Evolutionary conservation across 2,329 filamentous ascomycete species (phyloP).

Genomic region (Aspergillus fischeri): DNA sequence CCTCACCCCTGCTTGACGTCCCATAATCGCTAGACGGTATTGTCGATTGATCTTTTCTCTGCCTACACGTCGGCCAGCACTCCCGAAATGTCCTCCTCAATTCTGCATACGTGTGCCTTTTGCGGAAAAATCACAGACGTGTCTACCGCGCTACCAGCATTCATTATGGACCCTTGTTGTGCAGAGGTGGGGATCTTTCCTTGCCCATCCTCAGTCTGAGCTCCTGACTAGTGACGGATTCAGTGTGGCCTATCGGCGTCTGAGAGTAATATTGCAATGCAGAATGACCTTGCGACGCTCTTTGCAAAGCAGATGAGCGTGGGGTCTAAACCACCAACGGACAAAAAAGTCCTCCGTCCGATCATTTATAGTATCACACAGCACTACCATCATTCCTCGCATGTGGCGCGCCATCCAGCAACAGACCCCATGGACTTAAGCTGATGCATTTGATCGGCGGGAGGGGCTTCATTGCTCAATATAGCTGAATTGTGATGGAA

Average conservation of each 20-base stretch:
- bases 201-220: conserved; percentile 17
- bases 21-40: background rate
- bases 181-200: conserved; percentile 34
- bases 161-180: conserved; percentile 37
- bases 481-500: background rate
- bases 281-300: conserved; percentile 77
- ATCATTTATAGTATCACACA: conserved; percentile 72
- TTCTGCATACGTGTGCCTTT: conserved; percentile 36
- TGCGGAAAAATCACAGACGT: conserved; percentile 38
- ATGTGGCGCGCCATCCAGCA: conserved; percentile 48
- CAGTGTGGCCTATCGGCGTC: conserved; percentile 42
- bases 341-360: conserved; percentile 35
- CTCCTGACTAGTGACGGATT: conserved; percentile 16
- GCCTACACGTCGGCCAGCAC: background rate
- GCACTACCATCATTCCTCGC: conserved; percentile 79
- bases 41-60: background rate
- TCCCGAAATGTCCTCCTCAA: conserved; percentile 31
- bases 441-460: background rate
- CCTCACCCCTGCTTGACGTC: background rate
- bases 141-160: conserved; percentile 31
- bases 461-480: background rate
- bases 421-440: background rate
- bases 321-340: conserved; percentile 29
- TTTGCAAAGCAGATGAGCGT: conserved; percentile 74
- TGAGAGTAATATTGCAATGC: conserved; percentile 56